Evolutionary conservation across 345 rosid genomes (phyloP).

Genomic region (Bruguiera parviflora): DNA sequence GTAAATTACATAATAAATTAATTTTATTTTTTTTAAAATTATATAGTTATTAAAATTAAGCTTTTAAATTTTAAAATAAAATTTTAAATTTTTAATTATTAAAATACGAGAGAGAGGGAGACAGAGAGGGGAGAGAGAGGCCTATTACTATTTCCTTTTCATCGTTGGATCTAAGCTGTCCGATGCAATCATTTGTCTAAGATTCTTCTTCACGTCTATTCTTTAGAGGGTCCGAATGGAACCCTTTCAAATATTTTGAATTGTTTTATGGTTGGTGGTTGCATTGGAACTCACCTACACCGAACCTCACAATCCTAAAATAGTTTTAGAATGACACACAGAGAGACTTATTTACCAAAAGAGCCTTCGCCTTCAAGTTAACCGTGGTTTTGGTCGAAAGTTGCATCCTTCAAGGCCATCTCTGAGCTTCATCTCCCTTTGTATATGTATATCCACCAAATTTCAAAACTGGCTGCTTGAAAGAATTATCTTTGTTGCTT

Average conservation of each 20-base stretch:
- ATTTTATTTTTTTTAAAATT: too few species aligned
- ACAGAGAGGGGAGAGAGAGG: too few species aligned
- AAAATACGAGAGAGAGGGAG: too few species aligned
- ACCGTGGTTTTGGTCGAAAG: constrained; percentile 26
- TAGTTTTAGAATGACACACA: neutral
- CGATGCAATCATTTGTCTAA: neutral
- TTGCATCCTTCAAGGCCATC: constrained; percentile 18
- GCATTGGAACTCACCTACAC: constrained; percentile 31
- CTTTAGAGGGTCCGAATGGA: neutral
- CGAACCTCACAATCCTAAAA: constrained; percentile 29
- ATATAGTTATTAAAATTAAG: too few species aligned
- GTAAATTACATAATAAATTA: too few species aligned
- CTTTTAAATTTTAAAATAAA: too few species aligned
- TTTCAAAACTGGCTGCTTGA: constrained; percentile 25
- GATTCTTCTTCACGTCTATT: constrained; percentile 8
- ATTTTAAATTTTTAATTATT: too few species aligned
- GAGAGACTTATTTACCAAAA: constrained; percentile 4
- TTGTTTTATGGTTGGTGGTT: constrained; percentile 10
- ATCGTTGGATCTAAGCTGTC: constrained; percentile 11
- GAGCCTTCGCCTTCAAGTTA: constrained; percentile 1
- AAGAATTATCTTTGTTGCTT: constrained; percentile 9
- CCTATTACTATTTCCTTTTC: neutral
- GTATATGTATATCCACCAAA: constrained; percentile 21
- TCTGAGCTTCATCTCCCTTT: constrained; percentile 17
- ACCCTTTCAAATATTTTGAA: constrained; percentile 15